Base-by-base conservation (phyloP, 139 green algal species). In the Chlorella sp. region DNA sequence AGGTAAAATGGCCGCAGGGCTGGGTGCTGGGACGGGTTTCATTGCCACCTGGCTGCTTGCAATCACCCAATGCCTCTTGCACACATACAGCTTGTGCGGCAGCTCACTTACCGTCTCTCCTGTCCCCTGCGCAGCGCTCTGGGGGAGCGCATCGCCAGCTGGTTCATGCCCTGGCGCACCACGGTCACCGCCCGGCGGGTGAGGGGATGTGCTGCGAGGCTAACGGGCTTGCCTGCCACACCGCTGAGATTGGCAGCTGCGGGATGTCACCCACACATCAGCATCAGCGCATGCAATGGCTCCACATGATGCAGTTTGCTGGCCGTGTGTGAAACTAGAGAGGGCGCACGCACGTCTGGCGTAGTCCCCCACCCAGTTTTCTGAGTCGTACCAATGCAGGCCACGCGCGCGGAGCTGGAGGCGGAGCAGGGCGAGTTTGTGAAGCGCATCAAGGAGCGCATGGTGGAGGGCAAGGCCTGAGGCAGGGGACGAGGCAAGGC, bases 341-440 rank as follows among this genome's bases (percentile, higher is more conserved):
- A n/a, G n/a, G n/a, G n/a, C n/a, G n/a, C n/a, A n/a, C n/a, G n/a
- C n/a, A n/a, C n/a, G n/a, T n/a, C n/a, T n/a, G n/a, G n/a, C n/a
- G n/a, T n/a, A n/a, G 32, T 13, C 14, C 24, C 32, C 4, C 65
- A 40, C 5, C 7, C 17, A 73, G 16, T 2, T 24, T 1, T 34
- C 26, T 13, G 22, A 34, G n/a, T 9, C 60, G 1, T 3, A 17
- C 60, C 60, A 9, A 68, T 40, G 51, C 76, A 82, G 76, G 76
- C 38, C 3, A 67, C 19, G 20, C 54, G 76, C 36, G 76, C 76
- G 0, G 54, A 54, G 38, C 22, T 51, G 7, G 76, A 82, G 76
- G 54, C 54, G n/a, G 77, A 83, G 77, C 40, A 83, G 20, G 44
- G 77, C 77, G 77, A 73, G 58, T 83, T 83, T 74, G 77, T 73